Evolutionary conservation across 495 filamentous ascomycete genomes (phyloP).

Genomic region (Penicilliopsis zonata): DNA sequence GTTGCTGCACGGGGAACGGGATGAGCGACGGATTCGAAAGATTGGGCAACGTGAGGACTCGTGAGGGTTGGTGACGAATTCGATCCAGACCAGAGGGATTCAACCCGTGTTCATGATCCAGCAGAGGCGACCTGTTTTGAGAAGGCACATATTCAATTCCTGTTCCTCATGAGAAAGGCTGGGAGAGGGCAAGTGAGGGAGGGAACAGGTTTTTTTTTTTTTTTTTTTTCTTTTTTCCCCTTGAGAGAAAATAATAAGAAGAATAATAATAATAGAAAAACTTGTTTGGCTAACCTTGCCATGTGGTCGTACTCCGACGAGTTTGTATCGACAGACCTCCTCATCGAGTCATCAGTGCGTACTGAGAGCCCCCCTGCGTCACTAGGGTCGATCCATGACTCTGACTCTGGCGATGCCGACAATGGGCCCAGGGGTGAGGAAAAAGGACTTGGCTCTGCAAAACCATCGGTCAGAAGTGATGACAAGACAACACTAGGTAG

Average conservation of each 20-base stretch:
- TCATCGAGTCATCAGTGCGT: slow-evolving; percentile 24
- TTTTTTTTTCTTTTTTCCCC: no score
- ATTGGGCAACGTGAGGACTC: slow-evolving; percentile 53
- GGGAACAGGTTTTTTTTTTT: slow-evolving; percentile 56
- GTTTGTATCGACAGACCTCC: slow-evolving; percentile 28
- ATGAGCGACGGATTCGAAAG: slow-evolving; percentile 52
- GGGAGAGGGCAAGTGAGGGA: no score
- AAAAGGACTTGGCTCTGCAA: slow-evolving; percentile 36
- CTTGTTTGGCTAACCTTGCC: slow-evolving; percentile 29
- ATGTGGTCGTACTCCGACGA: slow-evolving; percentile 32
- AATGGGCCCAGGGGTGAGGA: slow-evolving; percentile 33
- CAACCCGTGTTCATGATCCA: slow-evolving; percentile 51
- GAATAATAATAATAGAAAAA: no score
- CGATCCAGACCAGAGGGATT: slow-evolving; percentile 72
- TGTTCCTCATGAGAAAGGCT: slow-evolving; percentile 1
- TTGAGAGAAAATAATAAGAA: no score
- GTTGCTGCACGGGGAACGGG: slow-evolving; percentile 36
- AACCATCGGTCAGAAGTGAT: no score
- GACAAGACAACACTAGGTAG: no score
- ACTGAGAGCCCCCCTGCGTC: slow-evolving; percentile 47
- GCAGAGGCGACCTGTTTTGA: slow-evolving; percentile 39
- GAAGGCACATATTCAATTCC: slow-evolving; percentile 4
- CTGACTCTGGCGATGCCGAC: slow-evolving; percentile 29
- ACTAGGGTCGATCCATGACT: slow-evolving; percentile 42
- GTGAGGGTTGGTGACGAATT: slow-evolving; percentile 71